Conservation (phyloP, 805 yeast genomes). For the Candida patagonica region DNA sequence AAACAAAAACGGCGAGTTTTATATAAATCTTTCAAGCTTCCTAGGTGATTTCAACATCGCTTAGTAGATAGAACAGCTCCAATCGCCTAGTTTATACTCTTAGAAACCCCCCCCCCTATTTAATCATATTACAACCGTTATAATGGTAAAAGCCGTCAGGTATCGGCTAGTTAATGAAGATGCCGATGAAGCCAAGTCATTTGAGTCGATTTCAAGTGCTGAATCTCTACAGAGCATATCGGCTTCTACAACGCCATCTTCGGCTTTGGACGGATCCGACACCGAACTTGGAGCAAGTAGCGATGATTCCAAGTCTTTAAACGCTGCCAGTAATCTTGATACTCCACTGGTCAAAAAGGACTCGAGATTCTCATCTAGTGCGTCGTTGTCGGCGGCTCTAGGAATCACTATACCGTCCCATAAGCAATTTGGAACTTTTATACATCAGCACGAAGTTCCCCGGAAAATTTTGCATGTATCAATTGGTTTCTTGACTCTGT, state of each 20-base stretch:
- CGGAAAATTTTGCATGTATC: constrained; percentile 83
- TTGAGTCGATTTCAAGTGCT: constrained; percentile 3
- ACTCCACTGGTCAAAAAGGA: background rate
- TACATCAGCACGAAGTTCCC: constrained; percentile 79
- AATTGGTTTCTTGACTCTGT: constrained; percentile 74
- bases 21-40: too few relatives aligned
- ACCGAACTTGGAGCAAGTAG: constrained; percentile 1
- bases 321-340: background rate
- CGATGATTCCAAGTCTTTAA: background rate
- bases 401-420: constrained; percentile 18
- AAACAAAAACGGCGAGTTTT: too few relatives aligned
- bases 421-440: constrained; percentile 37
- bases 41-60: too few relatives aligned
- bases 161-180: too few relatives aligned
- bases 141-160: too few relatives aligned
- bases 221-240: background rate
- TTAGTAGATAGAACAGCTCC: too few relatives aligned
- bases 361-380: constrained; percentile 1
- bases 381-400: constrained; percentile 5
- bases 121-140: too few relatives aligned
- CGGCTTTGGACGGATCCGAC: constrained; percentile 3
- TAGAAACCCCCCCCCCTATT: too few relatives aligned
- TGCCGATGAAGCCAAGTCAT: background rate
- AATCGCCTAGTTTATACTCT: too few relatives aligned
- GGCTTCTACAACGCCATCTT: constrained; percentile 4